A percentile compares a stretch with the other conserved stretches of the same genome.
phyloP scores from a whole-genome alignment of 441 rosid species.

The Eutrema salsugineum region DNA sequence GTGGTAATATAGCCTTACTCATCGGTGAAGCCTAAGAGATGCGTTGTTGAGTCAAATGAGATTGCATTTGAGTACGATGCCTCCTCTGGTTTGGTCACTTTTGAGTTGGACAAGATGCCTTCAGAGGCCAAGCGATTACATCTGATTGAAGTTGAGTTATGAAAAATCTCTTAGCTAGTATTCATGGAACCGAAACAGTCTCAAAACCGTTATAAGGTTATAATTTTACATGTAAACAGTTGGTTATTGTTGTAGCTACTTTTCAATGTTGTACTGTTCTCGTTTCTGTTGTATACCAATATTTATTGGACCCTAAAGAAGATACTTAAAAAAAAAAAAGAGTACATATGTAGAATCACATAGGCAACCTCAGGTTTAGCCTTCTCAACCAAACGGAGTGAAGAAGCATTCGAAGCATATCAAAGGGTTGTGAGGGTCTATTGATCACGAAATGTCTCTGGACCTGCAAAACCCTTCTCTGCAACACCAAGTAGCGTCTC shows the following conservation, averaged over 20 bases:
- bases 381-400: conserved; percentile 47
- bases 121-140: conserved; percentile 8
- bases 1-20: conserved; percentile 80
- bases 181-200: background rate
- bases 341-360: conserved; percentile 9
- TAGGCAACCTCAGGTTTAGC: conserved; percentile 35
- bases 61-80: conserved; percentile 48
- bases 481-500: conserved; percentile 33
- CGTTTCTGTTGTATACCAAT: conserved; percentile 14
- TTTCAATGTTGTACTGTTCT: background rate
- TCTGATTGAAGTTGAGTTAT: conserved; percentile 20
- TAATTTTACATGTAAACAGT: background rate
- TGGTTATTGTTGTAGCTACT: background rate
- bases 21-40: conserved; percentile 64
- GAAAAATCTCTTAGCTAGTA: background rate
- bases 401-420: conserved; percentile 43
- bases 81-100: conserved; percentile 45
- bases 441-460: conserved; percentile 40
- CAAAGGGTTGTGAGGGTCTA: conserved; percentile 43
- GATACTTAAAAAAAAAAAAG: background rate
- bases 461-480: conserved; percentile 35
- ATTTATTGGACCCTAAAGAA: background rate
- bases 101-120: conserved; percentile 15
- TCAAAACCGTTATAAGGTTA: background rate
- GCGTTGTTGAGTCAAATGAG: conserved; percentile 49